Conservation (phyloP, 2,329 filamentous ascomycete species). For the Westerdykella ornata region DNA sequence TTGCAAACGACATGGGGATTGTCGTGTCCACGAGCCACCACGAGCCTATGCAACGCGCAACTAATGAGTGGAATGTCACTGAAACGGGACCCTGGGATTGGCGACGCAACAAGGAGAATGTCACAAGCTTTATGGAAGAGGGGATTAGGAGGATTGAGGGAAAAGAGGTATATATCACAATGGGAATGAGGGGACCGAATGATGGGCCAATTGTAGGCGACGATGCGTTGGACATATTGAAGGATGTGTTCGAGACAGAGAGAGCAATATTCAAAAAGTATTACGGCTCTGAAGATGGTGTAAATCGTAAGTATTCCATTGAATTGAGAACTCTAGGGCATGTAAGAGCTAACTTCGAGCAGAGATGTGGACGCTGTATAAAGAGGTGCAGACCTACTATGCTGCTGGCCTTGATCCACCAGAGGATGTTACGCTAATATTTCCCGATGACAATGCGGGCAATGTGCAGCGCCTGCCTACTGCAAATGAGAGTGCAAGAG, state of each 20-base stretch:
- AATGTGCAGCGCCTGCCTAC: slow-evolving; percentile 13
- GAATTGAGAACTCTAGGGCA: not conserved
- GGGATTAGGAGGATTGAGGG: slow-evolving; percentile 5
- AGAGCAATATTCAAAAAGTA: slow-evolving; percentile 8
- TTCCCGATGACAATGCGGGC: slow-evolving; percentile 16
- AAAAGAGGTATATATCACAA: slow-evolving; percentile 10
- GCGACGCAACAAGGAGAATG: slow-evolving; percentile 10
- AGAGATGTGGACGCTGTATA: slow-evolving; percentile 17
- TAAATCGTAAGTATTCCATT: slow-evolving; percentile 6
- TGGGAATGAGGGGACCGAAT: slow-evolving; percentile 12
- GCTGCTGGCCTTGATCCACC: slow-evolving; percentile 10
- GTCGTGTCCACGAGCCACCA: slow-evolving; percentile 16
- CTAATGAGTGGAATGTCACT: slow-evolving; percentile 42
- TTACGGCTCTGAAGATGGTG: slow-evolving; percentile 7
- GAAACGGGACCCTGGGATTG: slow-evolving; percentile 38
- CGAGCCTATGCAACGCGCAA: slow-evolving; percentile 15
- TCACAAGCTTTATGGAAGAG: slow-evolving; percentile 12
- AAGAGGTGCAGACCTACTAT: slow-evolving; percentile 16
- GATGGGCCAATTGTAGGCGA: slow-evolving; percentile 5
- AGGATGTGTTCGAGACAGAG: slow-evolving; percentile 13
- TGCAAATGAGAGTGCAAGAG: slow-evolving; percentile 9
- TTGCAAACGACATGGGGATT: slow-evolving; percentile 14
- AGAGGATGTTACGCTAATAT: slow-evolving; percentile 15
- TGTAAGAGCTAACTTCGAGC: not conserved
- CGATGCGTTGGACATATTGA: slow-evolving; percentile 9